A percentile compares a stretch with the other conserved stretches of the same genome.
These are phyloP conservation scores for Stephanodiscus minutulus DNA, from an alignment of 108 stramenopile genomes.

Conservation along the genomic window DNA sequence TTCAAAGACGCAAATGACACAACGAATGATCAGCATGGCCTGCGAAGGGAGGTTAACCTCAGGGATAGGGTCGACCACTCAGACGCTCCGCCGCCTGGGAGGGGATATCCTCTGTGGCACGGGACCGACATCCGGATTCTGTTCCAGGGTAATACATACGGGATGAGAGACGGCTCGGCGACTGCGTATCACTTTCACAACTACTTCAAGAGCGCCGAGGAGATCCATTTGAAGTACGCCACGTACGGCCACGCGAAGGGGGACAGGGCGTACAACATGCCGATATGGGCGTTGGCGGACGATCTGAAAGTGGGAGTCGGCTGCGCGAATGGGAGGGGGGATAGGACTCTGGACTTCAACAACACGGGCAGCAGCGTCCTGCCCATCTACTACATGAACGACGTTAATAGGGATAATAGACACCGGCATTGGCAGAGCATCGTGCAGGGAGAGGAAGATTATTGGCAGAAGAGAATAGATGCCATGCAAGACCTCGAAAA, in stretches of 20 bases:
- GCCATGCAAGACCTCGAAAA: not conserved
- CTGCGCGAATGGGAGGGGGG: conserved; percentile 29
- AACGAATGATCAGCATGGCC: too few relatives aligned
- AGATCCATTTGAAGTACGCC: conserved; percentile 49
- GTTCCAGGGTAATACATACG: not conserved
- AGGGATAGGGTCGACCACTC: conserved; percentile 10
- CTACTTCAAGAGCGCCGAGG: conserved; percentile 39
- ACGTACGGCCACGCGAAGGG: conserved; percentile 57
- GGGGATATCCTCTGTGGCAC: conserved; percentile 34
- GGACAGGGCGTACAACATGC: conserved; percentile 21
- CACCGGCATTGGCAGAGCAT: conserved; percentile 9
- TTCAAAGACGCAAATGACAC: conserved; percentile 25
- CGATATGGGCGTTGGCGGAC: conserved; percentile 23
- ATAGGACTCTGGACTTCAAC: not conserved
- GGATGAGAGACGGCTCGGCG: conserved; percentile 22
- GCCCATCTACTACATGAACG: conserved; percentile 27
- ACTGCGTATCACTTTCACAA: conserved; percentile 68
- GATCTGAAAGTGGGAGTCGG: conserved; percentile 33
- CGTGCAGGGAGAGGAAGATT: conserved; percentile 1
- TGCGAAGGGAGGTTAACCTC: too few relatives aligned
- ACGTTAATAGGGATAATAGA: not conserved
- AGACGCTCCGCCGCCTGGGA: not conserved
- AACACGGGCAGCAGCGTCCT: not conserved
- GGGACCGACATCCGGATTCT: conserved; percentile 32
- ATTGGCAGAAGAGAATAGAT: not conserved